Evolutionary conservation across 306 rosid species (phyloP), one percentile per base, ranked within the genome.

Genomic region (Fragaria iinumae): DNA sequence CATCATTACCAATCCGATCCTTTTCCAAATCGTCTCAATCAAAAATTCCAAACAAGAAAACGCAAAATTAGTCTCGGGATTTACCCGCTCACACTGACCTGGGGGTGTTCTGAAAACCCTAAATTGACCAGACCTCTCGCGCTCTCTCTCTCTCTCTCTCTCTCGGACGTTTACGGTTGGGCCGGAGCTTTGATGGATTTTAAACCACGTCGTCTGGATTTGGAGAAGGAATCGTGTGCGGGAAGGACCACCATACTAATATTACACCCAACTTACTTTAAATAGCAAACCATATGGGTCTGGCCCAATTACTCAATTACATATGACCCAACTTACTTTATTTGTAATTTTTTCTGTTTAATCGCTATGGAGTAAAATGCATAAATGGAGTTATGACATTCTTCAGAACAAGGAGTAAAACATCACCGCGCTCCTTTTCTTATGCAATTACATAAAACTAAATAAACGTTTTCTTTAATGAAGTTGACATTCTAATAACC

Each of bases 1-100:
- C 83, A 82, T 74, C 67, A 6, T 62, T 89, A 86, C 88, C 87
- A 81, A 78, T 65, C 62, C 82, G 72, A 34, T 36, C 36, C 56
- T 25, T 8, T 8, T 29, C 27, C 17, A 21, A 56, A 43, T 27
- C n/a, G 5, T 29, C 85, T 75, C 65, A 73, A 79, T 53, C 47
- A 84, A 44, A 82, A 80, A 71, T 76, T 72, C 71, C 72, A 86
- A 78, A 72, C 65, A 53, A 74, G 1, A 82, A 75, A 75, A 45
- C n/a, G 76, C 21, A 73, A 53, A 73, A 88, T 50, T 69, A 53
- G 60, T 63, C 72, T 63, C 75, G 74, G 34, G 3, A 32, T 32
- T 32, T 74, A 80, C 80, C 63, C 92, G 77, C 91, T 92, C 96
- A 67, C 48, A 32, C 36, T 32, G 36, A 32, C 36, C 4, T 32